Evolutionary conservation across 2,329 filamentous ascomycete genomes (phyloP).

Genomic region (Hypocrella siamensis): DNA sequence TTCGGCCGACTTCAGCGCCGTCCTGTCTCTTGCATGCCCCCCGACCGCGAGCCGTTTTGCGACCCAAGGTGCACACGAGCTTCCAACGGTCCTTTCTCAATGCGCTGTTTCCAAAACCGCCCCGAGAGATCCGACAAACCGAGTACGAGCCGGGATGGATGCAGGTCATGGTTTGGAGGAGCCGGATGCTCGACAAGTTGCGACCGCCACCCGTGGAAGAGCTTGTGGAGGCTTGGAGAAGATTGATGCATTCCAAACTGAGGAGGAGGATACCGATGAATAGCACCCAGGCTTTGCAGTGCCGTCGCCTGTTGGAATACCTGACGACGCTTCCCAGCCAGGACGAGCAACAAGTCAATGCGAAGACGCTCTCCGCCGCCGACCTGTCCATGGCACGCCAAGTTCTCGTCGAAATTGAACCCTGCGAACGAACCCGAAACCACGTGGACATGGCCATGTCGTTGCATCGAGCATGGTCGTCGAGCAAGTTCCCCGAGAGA

Average conservation of each 20-base stretch:
- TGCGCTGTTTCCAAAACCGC: conserved; percentile 42
- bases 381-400: conserved; percentile 30
- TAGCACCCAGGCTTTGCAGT: conserved; percentile 46
- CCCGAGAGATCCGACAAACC: conserved; percentile 42
- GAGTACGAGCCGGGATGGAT: conserved; percentile 57
- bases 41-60: conserved; percentile 12
- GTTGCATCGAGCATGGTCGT: conserved; percentile 20
- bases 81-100: conserved; percentile 36
- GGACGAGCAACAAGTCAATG: conserved; percentile 13
- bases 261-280: conserved; percentile 36
- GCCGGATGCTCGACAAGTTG: conserved; percentile 43
- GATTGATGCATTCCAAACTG: conserved; percentile 45
- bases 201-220: conserved; percentile 49
- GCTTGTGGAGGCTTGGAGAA: conserved; percentile 46
- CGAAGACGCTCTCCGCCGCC: conserved; percentile 17
- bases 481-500: conserved; percentile 9
- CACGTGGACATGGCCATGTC: conserved; percentile 31
- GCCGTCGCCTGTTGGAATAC: conserved; percentile 42
- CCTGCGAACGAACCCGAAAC: conserved; percentile 24
- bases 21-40: conserved; percentile 17
- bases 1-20: conserved; percentile 14
- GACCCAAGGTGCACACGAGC: conserved; percentile 8
- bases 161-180: conserved; percentile 52
- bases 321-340: conserved; percentile 17
- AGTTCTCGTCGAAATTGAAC: conserved; percentile 22